Evolutionary conservation across 495 filamentous ascomycete species (phyloP), one percentile per base, ranked within the genome.

Genomic region (Extremus antarcticus): DNA sequence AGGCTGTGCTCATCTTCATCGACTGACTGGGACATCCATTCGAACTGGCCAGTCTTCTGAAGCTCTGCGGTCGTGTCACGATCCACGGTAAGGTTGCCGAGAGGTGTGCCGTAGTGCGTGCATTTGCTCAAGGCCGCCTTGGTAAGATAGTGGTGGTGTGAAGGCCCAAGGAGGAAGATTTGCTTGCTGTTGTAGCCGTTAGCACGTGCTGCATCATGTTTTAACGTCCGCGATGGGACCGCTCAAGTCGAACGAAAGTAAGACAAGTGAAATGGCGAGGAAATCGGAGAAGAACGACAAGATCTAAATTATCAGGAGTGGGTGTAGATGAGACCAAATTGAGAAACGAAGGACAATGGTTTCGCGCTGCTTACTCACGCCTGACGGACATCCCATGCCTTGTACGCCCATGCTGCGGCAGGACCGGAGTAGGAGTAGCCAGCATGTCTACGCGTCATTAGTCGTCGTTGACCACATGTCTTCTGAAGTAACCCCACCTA

Each of bases 381-480:
- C 58, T 82, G 81, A 19, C 83, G 83, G 41, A 96, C 74, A 68
- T 99, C 91, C 52, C 94, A 82, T 2, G 82, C 77, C 67, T 87
- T 91, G 73, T 99, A 99, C 43, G 92, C 92, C 80, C 88, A 95
- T 47, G 90, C 92, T 49, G 94, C 91, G 59, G 88, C 88, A 24
- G 89, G 82, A 25, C 92, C 92, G 16, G 91, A 97, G 72, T 96
- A 99, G 2, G 86, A 77, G 75, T 95, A 99, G 25, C 92, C 94
- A 52, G 94, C 92, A 68, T 99, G 92, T 56, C 92, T 97, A 38
- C 4, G 25, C 32, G 16, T 13, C 29, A 35, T 35, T 13, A 35
- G 29, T 35, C 29, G 29, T n/a, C 29, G 29, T 35, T 35, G 29
- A 35, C 4, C 13, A 4, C 29, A 35, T 35, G 29, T 35, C 4